Base-by-base conservation (phyloP, 129 eudicot species). In the Flaveria ramosissima region DNA sequence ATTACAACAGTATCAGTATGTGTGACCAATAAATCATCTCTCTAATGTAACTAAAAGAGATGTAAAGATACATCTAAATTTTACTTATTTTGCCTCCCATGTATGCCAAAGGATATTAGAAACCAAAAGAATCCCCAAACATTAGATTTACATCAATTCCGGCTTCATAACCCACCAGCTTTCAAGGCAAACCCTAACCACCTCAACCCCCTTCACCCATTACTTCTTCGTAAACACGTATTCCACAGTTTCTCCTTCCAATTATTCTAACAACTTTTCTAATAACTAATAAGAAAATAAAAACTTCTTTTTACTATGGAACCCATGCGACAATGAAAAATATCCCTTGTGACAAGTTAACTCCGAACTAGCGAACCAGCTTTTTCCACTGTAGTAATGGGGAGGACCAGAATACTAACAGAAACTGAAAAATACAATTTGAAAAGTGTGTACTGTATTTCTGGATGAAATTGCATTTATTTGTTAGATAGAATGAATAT, bases 141-240 rank as follows among this genome's bases (percentile, higher is more conserved):
- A 10, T 39, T 66, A 15, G n/a, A 39, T 41, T n/a, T 39, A 66
- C 26, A 39, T 66, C 51, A n/a, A n/a, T 66, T 66, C n/a, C 1
- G 27, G 9, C 27, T 66, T n/a, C 16, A n/a, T 27, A 63, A 63
- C 51, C 51, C 48, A 66, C 71, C 15, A 15, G 8, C 24, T 17
- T 64, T 64, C 48, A 32, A 1, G 6, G 36, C 14, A 64, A 64
- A 32, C 14, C 23, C 70, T 16, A 39, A 36, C 24, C 23, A 36
- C 24, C 48, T 64, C 20, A 64, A 64, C 70, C 70, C 47, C 24
- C 47, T 36, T 64, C n/a, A 32, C n/a, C 48, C 45, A 32, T 64
- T 64, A 32, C 70, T 64, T 26, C 36, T 62, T 26, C 70, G 32
- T 32, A 2, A 23, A 64, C 70, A 64, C 70, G 32, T 21, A 57